phyloP scores from a whole-genome alignment of 2,329 filamentous ascomycete species.

The Pleurostoma richardsiae region DNA sequence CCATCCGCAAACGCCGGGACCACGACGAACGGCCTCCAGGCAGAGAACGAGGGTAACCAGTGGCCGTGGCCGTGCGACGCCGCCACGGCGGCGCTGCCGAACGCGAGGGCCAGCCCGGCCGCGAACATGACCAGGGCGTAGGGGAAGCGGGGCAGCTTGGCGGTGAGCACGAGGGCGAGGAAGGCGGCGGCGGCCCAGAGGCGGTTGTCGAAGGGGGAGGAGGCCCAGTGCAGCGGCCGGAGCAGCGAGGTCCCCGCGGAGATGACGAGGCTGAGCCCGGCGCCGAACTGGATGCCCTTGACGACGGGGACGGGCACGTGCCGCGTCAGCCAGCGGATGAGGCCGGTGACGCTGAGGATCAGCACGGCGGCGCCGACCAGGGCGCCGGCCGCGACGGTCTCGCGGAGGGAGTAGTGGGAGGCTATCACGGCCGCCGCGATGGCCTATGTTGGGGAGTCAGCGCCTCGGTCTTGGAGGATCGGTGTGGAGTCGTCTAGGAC shows the following conservation, averaged over 20 bases:
- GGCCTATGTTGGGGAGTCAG: conserved; percentile 32
- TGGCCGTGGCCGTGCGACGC: conserved; percentile 9
- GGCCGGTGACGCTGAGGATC: conserved; percentile 71
- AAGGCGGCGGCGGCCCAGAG: conserved; percentile 74
- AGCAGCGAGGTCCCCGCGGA: conserved; percentile 69
- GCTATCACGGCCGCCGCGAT: conserved; percentile 88
- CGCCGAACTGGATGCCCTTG: conserved; percentile 92
- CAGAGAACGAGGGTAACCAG: conserved; percentile 43
- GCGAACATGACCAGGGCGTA: conserved; percentile 72
- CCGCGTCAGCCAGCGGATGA: conserved; percentile 69
- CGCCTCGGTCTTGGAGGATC: background rate
- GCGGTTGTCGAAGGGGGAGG: conserved; percentile 70
- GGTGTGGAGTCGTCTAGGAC: conserved; percentile 20
- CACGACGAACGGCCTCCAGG: conserved; percentile 55
- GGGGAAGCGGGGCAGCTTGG: conserved; percentile 61
- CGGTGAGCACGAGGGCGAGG: conserved; percentile 62
- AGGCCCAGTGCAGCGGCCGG: conserved; percentile 61
- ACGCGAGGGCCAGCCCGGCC: conserved; percentile 62
- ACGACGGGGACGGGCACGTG: conserved; percentile 81
- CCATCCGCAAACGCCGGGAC: conserved; percentile 32
- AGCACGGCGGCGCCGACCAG: conserved; percentile 72
- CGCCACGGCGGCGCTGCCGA: conserved; percentile 26
- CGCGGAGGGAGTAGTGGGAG: conserved; percentile 56
- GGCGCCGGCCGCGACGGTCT: conserved; percentile 78
- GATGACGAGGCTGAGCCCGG: conserved; percentile 76